Conservation (phyloP, 208 protist species). For the Trypanosoma conorhini region DNA sequence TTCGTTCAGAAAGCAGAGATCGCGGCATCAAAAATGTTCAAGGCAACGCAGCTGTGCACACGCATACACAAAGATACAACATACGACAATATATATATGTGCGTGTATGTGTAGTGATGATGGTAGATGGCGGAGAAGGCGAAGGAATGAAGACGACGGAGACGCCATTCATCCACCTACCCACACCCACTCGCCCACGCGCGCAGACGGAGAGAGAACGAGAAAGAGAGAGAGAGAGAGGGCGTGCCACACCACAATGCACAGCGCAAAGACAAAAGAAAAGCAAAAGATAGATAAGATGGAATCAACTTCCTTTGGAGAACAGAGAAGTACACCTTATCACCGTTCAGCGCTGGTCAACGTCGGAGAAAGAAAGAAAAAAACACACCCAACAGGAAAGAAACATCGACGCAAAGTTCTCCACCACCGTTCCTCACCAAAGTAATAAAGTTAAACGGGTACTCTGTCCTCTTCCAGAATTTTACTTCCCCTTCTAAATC, state of each 20-base stretch:
- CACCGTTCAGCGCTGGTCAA: too few species aligned
- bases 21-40: neutral
- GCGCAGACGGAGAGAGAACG: neutral
- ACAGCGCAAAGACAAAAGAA: slow-evolving; percentile 3
- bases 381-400: too few species aligned
- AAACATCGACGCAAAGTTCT: slow-evolving; percentile 2
- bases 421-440: slow-evolving; percentile 6
- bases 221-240: too few species aligned
- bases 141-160: neutral
- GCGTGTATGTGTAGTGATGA: neutral
- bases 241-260: neutral
- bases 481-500: slow-evolving; percentile 7
- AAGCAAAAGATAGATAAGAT: slow-evolving; percentile 10
- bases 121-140: neutral
- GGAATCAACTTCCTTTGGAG: neutral
- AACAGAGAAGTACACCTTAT: too few species aligned
- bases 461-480: slow-evolving; percentile 4
- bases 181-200: neutral
- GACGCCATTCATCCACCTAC: neutral
- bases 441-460: neutral
- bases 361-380: too few species aligned
- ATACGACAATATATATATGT: slow-evolving; percentile 9
- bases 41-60: neutral
- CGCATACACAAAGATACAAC: neutral
- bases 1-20: neutral